Evolutionary conservation across 2,329 filamentous ascomycete species (phyloP), one percentile per base, ranked within the genome.

Genomic region (Alternaria triticimaculans): DNA sequence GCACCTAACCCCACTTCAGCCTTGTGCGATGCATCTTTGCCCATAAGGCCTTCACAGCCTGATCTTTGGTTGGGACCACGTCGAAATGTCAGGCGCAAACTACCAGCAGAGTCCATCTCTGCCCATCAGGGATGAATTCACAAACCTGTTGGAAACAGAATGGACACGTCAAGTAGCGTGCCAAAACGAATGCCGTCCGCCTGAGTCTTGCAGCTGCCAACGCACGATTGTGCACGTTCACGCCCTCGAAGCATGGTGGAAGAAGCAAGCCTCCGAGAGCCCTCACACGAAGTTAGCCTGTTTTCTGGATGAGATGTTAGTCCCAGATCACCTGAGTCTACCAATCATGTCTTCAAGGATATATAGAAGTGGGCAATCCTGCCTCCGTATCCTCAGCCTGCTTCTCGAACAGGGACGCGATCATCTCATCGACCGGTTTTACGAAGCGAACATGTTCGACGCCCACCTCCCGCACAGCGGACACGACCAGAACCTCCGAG

Each of bases 221-320:
- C 56, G 43, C 10, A 41, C 33, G 18, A 45, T 69, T 33, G 44
- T 67, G 37, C 28, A 67, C 45, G 58, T 67, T 7, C 61, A 55
- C 21, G 41, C 49, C n/a, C 4, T 69, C 12, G 37, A 60, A 21
- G 20, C 41, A 41, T 71, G 68, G 68, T 67, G 64, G 49, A 49
- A 49, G 23, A 49, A 49, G 4, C 49, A 3, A 21, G 26, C 3
- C 18, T 58, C 10, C 14, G 48, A 6, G 23, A 43, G 8, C 54
- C 57, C 23, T 28, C 62, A 41, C 28, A 48, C 45, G 8, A 48
- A 48, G 3, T 26, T 48, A 2, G 21, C 26, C 1, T 23, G 8
- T 3, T 48, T 48, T 6, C 7, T 48, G 5, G 7, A 48, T 15
- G 15, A 48, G 1, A 11, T 10, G 23, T 8, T 23, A 26, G 1